Conservation (phyloP, 805 yeast species). For the Teunomyces panamensis region DNA sequence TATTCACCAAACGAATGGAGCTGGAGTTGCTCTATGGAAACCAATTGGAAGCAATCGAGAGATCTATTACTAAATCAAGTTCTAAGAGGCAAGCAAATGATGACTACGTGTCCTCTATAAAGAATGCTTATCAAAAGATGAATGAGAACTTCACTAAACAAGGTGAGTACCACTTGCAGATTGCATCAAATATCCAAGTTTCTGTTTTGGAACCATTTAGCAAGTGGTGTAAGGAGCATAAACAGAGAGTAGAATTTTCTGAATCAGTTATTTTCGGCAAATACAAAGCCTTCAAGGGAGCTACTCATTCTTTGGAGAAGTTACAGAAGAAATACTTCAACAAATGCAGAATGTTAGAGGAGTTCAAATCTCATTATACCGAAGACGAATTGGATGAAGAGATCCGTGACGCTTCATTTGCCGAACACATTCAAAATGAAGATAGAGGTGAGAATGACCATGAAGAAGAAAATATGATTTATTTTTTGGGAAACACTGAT, state of each 20-base stretch:
- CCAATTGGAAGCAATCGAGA: conserved; percentile 43
- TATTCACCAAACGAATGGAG: conserved; percentile 70
- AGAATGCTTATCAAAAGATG: conserved; percentile 59
- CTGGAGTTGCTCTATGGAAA: conserved; percentile 66
- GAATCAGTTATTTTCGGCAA: conserved; percentile 51
- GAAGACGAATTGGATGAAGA: conserved; percentile 42
- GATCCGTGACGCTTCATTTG: conserved; percentile 19
- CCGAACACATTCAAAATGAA: conserved; percentile 3
- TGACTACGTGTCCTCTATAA: conserved; percentile 62
- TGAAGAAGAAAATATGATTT: conserved; percentile 13
- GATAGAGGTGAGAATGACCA: conserved; percentile 8
- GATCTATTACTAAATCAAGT: conserved; percentile 39
- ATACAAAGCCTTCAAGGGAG: conserved; percentile 50
- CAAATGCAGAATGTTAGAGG: conserved; percentile 73
- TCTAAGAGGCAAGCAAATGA: conserved; percentile 43
- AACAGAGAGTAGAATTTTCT: conserved; percentile 60
- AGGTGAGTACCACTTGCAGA: conserved; percentile 55
- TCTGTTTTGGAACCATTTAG: conserved; percentile 69
- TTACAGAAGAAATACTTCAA: conserved; percentile 70
- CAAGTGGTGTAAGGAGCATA: conserved; percentile 74
- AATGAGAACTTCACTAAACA: conserved; percentile 53
- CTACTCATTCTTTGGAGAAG: conserved; percentile 47
- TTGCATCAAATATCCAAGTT: conserved; percentile 58
- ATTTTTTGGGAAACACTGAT: conserved; percentile 30
- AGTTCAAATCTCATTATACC: conserved; percentile 47